These are phyloP conservation scores for Populus tomentosa DNA, from an alignment of 441 rosid species.

Conservation along the genomic window DNA sequence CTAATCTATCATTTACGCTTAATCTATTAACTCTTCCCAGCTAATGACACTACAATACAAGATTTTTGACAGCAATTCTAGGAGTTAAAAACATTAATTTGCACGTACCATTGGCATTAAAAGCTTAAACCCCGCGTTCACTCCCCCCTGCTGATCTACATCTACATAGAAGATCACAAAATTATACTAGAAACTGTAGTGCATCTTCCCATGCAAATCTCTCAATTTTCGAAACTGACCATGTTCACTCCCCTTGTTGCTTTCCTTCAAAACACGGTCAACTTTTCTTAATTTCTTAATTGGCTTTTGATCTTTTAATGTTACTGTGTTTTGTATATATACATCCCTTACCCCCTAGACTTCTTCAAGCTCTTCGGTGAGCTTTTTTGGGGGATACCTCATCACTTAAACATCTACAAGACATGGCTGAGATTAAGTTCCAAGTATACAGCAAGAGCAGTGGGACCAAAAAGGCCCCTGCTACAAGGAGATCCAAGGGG, in stretches of 20 bases:
- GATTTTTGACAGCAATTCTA: not conserved
- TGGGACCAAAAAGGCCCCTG: constrained; percentile 7
- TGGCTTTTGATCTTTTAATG: not conserved
- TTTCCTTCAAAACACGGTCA: constrained; percentile 33
- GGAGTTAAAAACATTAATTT: not conserved
- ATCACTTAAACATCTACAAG: not conserved
- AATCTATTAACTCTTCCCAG: not conserved
- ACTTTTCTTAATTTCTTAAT: constrained; percentile 13
- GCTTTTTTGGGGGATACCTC: constrained; percentile 27
- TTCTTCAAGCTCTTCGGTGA: constrained; percentile 10
- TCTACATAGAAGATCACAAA: not conserved
- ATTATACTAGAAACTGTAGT: not conserved
- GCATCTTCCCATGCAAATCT: constrained; percentile 31
- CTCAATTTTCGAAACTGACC: constrained; percentile 30
- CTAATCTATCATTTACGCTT: constrained; percentile 28
- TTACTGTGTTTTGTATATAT: constrained; percentile 13
- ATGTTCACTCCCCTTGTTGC: constrained; percentile 31
- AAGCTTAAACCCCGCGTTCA: not conserved
- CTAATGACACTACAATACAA: not conserved
- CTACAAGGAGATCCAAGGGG: constrained; percentile 26
- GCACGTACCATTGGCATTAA: not conserved
- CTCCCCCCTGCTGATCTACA: not conserved
- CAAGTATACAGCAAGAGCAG: constrained; percentile 15
- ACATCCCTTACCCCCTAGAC: not conserved
- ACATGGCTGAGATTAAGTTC: constrained; percentile 38